Evolutionary conservation across 805 yeast genomes (phyloP), one percentile per base, ranked within the genome.

Genomic region (Tetrapisispora nanseiensis): DNA sequence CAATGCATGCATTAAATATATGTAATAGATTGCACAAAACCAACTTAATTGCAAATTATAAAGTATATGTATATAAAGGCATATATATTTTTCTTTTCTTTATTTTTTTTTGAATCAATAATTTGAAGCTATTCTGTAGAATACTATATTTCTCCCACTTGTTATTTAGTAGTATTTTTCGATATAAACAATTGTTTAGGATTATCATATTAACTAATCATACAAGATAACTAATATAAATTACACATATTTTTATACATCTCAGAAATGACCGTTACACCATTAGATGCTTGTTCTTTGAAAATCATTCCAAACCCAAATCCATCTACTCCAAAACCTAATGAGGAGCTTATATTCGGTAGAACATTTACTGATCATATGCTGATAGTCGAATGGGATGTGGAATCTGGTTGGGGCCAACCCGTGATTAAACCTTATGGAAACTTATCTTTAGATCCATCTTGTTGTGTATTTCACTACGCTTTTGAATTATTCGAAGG

Each of bases 401-500:
- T 69, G 24, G 70, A 71, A 42, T 57, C 66, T 3, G 97, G 97
- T 39, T 90, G 98, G 98, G 82, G 69, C 10, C 65, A 75, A n/a
- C 97, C 98, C 35, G 76, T 75, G 60, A 89, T 90, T 62, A 75
- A 76, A 51, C 97, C 97, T 20, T 87, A 85, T 61, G 89, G 81
- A 40, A 76, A 77, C 39, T 67, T 90, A 41, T 55, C 70, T 15
- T 64, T 90, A 45, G 96, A 89, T 57, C 98, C 98, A 22, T 80
- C 95, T 18, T 68, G 92, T 16, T 76, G 84, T 62, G 97, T 89
- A 27, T 79, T 90, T 68, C 98, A 90, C 70, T 90, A 90, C 58
- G 90, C 95, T 4, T 90, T 92, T 59, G 95, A 86, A 65, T 75
- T 90, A 46, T 92, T 90, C 52, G 98, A 90, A 70, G 98, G 98